Percentiles rank a stretch among this genome's conserved stretches.
Evolutionary conservation across 202 grass and related monocot species (phyloP).

Genomic region (Schoenoplectus triqueter): DNA sequence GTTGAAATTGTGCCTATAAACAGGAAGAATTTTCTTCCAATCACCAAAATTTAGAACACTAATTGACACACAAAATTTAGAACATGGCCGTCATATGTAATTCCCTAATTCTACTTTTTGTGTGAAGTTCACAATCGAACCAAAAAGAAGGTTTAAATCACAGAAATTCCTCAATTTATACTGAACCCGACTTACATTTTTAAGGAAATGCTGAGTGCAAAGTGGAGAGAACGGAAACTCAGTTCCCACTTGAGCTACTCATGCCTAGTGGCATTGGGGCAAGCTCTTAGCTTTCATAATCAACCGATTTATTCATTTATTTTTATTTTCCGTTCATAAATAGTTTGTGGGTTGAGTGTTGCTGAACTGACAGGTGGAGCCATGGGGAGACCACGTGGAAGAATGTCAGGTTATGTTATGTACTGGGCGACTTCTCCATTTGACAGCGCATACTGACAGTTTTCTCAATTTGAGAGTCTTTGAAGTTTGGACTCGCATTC

Average conservation of each 20-base stretch:
- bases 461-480: not conserved
- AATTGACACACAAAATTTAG: not conserved
- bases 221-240: not conserved
- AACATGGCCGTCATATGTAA: not conserved
- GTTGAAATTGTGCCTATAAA: constrained; percentile 12
- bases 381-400: not conserved
- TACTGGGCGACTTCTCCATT: not conserved
- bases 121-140: not conserved
- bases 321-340: not conserved
- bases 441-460: constrained; percentile 12
- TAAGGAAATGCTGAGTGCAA: not conserved
- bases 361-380: constrained; percentile 25
- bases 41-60: not conserved
- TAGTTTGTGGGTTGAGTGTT: not conserved
- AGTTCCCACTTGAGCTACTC: not conserved
- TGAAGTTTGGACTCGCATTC: too few species aligned
- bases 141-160: not conserved
- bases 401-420: not conserved
- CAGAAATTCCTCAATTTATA: not conserved
- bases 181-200: not conserved
- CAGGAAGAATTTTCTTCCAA: not conserved
- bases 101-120: not conserved
- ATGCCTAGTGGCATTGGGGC: not conserved
- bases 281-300: not conserved
- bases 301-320: not conserved